Percentiles rank a stretch among this genome's conserved stretches.
Evolutionary conservation across 345 rosid species (phyloP).

Genomic region (Heritiera fomes): DNA sequence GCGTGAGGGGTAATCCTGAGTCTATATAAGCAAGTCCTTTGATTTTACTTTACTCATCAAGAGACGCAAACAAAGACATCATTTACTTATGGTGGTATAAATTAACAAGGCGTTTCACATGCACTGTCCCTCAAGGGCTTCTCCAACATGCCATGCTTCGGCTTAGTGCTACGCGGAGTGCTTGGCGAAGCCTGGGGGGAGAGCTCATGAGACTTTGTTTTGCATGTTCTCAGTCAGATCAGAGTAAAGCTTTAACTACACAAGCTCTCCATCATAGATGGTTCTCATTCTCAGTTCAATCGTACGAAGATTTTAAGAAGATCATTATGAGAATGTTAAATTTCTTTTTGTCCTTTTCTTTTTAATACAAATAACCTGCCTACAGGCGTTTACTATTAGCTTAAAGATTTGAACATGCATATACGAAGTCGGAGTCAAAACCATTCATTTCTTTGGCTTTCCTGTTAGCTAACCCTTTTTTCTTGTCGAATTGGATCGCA

Average conservation of each 20-base stretch:
- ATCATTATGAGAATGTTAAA: too few relatives aligned
- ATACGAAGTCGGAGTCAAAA: background rate
- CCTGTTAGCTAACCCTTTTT: too few relatives aligned
- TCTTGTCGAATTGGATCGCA: too few relatives aligned
- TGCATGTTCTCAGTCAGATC: background rate
- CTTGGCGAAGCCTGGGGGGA: conserved; percentile 10
- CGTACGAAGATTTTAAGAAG: too few relatives aligned
- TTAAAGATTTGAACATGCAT: background rate
- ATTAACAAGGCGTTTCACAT: conserved; percentile 4
- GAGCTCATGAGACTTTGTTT: background rate
- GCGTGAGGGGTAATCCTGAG: conserved; percentile 5
- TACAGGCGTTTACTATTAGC: background rate
- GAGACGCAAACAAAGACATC: too few relatives aligned
- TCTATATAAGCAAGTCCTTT: background rate
- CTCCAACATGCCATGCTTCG: background rate
- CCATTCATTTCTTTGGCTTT: too few relatives aligned
- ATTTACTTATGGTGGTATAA: too few relatives aligned
- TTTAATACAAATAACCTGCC: background rate
- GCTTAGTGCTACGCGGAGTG: background rate
- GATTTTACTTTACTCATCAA: too few relatives aligned
- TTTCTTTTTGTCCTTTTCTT: too few relatives aligned
- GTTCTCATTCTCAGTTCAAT: background rate
- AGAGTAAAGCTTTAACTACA: background rate
- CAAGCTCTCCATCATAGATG: background rate
- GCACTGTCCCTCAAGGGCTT: conserved; percentile 17